Base-by-base conservation (phyloP, 345 rosid genomes). In the Gossypium turneri region DNA sequence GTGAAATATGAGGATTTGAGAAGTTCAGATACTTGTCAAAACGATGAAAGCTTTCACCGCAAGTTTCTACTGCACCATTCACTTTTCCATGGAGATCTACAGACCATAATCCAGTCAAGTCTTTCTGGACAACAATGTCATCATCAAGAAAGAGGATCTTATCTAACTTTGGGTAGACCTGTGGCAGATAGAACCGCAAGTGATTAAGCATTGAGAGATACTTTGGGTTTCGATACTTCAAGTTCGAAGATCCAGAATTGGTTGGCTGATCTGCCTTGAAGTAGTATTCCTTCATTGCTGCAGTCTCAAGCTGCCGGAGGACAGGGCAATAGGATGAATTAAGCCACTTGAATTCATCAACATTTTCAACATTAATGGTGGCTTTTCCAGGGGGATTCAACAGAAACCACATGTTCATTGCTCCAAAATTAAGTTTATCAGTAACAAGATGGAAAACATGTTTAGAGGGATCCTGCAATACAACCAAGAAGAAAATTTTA, bases 361-460 rank as follows among this genome's bases (percentile, higher is more conserved):
- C 92, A 81, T 94, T 94, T 88, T 94, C 96, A 52, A 94, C 98
- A 82, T 94, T 92, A 76, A 94, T 93, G 9, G 99, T 84, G 50
- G 97, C 98, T 57, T 89, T 88, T 78, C 97, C 92, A 24, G 99
- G 99, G 75, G 99, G 98, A 79, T 91, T 94, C 79, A 88, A 78
- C 17, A 94, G 86, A 85, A 94, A 94, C 99, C 99, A 94, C 99
- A 91, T 94, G 83, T 88, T 94, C 98, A 94, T 94, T 43, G 99
- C 99, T 73, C 94, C 98, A 67, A 90, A 94, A 79, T 94, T 94
- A 38, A 94, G 94, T 78, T 89, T 94, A 84, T 94, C 97, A 1
- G 96, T 93, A 68, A 94, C 99, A 79, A 94, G 93, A 82, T 95
- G 99, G 78, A 95, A 93, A 8, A 95, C 97, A 69, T 95, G 99